Conservation (phyloP, 208 protist species). For the Phytomonas sp. region DNA sequence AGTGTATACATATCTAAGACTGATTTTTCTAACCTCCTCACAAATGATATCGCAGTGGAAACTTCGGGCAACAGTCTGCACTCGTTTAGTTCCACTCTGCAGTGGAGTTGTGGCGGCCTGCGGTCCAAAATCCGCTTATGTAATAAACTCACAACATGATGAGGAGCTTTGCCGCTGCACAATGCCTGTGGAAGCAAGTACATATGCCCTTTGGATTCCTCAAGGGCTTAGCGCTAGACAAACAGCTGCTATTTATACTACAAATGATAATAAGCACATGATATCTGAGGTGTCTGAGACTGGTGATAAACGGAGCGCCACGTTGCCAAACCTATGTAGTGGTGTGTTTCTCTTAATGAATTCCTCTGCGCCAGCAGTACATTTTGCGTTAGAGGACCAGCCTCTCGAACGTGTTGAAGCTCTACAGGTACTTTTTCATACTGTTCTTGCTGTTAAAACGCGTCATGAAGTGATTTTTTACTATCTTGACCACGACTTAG, state of each 20-base stretch:
- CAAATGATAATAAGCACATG: not conserved
- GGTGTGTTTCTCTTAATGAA: not conserved
- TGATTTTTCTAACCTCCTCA: not conserved
- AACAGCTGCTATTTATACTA: not conserved
- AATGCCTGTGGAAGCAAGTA: conserved; percentile 18
- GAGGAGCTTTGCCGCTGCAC: conserved; percentile 15
- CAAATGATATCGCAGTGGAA: conserved; percentile 29
- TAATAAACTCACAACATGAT: conserved; percentile 14
- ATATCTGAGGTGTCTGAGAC: conserved; percentile 12
- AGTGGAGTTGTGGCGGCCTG: conserved; percentile 31
- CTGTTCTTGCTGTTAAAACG: conserved; percentile 27
- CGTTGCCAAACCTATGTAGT: not conserved
- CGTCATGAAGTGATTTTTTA: conserved; percentile 22
- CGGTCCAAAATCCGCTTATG: conserved; percentile 23
- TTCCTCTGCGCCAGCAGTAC: not conserved
- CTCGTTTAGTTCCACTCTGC: conserved; percentile 24
- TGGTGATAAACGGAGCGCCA: conserved; percentile 7
- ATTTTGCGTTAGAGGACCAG: conserved; percentile 8
- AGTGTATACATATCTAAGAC: not conserved
- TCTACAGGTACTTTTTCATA: conserved; percentile 31
- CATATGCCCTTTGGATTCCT: conserved; percentile 38
- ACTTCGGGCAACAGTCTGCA: conserved; percentile 39
- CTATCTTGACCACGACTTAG: conserved; percentile 21
- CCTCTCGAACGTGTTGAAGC: conserved; percentile 15
- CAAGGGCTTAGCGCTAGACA: conserved; percentile 11